phyloP scores from a whole-genome alignment of 2,329 filamentous ascomycete species.

The Elsinoe arachidis region DNA sequence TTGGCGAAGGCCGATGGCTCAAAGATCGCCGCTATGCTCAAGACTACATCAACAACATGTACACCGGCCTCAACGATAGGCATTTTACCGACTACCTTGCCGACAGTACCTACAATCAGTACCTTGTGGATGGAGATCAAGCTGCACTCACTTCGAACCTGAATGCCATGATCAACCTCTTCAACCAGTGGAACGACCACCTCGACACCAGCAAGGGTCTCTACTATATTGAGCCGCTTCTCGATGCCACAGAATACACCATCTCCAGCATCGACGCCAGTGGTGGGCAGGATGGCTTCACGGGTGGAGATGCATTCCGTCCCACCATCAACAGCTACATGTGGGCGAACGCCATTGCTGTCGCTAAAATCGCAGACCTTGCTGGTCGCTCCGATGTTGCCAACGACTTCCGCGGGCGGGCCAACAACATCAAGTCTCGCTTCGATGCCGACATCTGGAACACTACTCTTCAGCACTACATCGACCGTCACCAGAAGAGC shows the following conservation, averaged over 20 bases:
- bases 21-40: constrained; percentile 37
- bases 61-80: constrained; percentile 32
- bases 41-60: constrained; percentile 37
- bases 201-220: constrained; percentile 33
- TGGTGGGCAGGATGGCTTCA: constrained; percentile 34
- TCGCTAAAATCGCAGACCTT: constrained; percentile 32
- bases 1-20: constrained; percentile 38
- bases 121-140: constrained; percentile 35
- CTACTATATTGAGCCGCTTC: constrained; percentile 37
- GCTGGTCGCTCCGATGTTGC: constrained; percentile 21
- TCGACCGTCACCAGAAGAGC: constrained; percentile 34
- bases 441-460: constrained; percentile 38
- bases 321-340: constrained; percentile 39
- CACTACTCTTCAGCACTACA: constrained; percentile 36
- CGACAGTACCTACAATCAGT: constrained; percentile 33
- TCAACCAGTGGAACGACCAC: constrained; percentile 32
- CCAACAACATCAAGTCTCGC: constrained; percentile 29
- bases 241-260: constrained; percentile 39
- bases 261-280: constrained; percentile 37
- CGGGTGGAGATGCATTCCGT: constrained; percentile 34
- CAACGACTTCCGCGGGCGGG: constrained; percentile 20
- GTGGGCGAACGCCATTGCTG: constrained; percentile 36
- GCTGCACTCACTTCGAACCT: constrained; percentile 27
- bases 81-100: constrained; percentile 39
- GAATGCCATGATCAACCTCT: constrained; percentile 31